phyloP scores from a whole-genome alignment of 2,329 filamentous ascomycete species.

The Pyricularia sp. region DNA sequence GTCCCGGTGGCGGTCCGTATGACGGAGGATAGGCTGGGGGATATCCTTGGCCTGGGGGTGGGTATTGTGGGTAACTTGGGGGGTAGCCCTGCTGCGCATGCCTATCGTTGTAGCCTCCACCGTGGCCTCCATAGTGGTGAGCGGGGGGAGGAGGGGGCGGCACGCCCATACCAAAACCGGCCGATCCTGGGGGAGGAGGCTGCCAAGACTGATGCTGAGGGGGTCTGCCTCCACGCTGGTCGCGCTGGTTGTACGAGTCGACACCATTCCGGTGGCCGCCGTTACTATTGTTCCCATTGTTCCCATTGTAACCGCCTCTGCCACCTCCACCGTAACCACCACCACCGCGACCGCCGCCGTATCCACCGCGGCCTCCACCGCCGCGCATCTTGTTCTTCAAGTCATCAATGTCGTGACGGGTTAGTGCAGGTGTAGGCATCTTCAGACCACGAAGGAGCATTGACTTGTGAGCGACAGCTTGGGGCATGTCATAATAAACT shows the following conservation, averaged over 20 bases:
- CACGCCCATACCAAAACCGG: conserved; percentile 27
- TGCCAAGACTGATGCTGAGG: conserved; percentile 20
- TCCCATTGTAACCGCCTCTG: neutral
- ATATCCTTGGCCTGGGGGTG: neutral
- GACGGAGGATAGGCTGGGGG: conserved; percentile 1
- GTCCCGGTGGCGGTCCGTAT: neutral
- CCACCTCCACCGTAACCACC: neutral
- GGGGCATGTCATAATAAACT: conserved; percentile 74
- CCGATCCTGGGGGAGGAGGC: conserved; percentile 30
- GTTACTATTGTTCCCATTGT: neutral
- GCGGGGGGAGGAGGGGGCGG: conserved; percentile 32
- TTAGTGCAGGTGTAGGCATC: conserved; percentile 58
- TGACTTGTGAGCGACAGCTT: conserved; percentile 69
- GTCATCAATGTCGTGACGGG: conserved; percentile 60
- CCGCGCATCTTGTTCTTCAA: conserved; percentile 49
- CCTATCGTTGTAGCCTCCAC: conserved; percentile 5
- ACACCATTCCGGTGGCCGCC: conserved; percentile 35
- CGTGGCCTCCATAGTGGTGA: conserved; percentile 10
- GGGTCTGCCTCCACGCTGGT: conserved; percentile 7
- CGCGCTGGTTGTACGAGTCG: conserved; percentile 37
- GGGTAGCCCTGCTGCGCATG: neutral
- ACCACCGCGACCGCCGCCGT: conserved; percentile 36
- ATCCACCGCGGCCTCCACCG: conserved; percentile 46
- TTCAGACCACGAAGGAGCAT: conserved; percentile 81
- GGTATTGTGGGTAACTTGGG: neutral